Evolutionary conservation across 768 basidiomycete genomes (phyloP).

Genomic region (Lentinus tigrinus): DNA sequence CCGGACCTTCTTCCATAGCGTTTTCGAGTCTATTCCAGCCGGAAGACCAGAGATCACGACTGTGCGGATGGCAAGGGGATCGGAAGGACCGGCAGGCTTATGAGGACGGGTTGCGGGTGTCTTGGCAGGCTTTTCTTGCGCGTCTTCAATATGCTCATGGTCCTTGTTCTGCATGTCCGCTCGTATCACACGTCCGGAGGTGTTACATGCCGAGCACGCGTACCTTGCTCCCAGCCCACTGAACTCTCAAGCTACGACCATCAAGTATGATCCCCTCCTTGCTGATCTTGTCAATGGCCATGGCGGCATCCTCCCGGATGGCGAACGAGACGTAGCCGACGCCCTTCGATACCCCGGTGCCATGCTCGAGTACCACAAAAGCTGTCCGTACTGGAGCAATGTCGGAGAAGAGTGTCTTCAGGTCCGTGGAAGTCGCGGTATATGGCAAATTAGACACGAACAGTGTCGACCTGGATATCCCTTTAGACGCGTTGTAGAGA

Average conservation of each 20-base stretch:
- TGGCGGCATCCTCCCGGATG: conserved; percentile 82
- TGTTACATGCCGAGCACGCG: neutral
- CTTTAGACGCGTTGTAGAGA: neutral
- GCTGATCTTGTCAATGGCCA: conserved; percentile 62
- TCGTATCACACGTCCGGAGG: neutral
- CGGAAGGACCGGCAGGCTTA: conserved; percentile 38
- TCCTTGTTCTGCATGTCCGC: conserved; percentile 41
- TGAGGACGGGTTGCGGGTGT: conserved; percentile 32
- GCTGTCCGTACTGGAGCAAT: conserved; percentile 92
- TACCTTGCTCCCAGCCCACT: conserved; percentile 84
- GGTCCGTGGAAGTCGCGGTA: conserved; percentile 84
- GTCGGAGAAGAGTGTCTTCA: conserved; percentile 92
- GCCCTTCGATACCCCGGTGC: conserved; percentile 79
- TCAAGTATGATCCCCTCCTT: conserved; percentile 65
- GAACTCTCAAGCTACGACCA: conserved; percentile 67
- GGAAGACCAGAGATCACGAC: conserved; percentile 77
- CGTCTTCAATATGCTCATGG: conserved; percentile 32
- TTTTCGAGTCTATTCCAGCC: conserved; percentile 56
- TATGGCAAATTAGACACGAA: conserved; percentile 95
- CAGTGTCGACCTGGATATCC: conserved; percentile 65
- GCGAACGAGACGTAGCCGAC: conserved; percentile 97
- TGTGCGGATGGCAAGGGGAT: conserved; percentile 84
- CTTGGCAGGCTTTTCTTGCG: conserved; percentile 37
- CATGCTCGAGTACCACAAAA: conserved; percentile 85
- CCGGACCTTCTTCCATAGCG: conserved; percentile 82